Evolutionary conservation across 148 eudicot genomes (phyloP).

Genomic region (Hydrangea macrophylla): DNA sequence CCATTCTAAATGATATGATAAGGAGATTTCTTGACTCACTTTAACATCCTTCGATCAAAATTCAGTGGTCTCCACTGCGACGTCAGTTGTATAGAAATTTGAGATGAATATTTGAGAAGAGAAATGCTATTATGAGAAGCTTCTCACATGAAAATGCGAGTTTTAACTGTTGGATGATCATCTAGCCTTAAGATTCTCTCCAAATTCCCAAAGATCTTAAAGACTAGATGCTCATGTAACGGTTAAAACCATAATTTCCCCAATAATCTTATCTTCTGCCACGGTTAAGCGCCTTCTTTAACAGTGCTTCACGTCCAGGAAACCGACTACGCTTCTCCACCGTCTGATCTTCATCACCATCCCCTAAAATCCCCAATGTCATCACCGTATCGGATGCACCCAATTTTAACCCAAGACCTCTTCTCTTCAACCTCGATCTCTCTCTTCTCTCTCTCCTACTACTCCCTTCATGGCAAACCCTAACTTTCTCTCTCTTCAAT

Average conservation of each 20-base stretch:
- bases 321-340: constrained; percentile 32
- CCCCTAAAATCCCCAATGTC: neutral
- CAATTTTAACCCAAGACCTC: neutral
- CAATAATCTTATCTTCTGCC: constrained; percentile 5
- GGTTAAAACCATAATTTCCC: neutral
- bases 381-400: neutral
- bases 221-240: too few species aligned
- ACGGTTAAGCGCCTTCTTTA: constrained; percentile 38
- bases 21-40: too few species aligned
- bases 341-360: constrained; percentile 1
- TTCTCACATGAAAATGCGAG: too few species aligned
- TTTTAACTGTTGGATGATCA: too few species aligned
- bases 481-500: neutral
- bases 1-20: too few species aligned
- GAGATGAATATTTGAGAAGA: too few species aligned
- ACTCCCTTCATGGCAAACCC: constrained; percentile 16
- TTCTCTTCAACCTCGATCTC: constrained; percentile 39
- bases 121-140: too few species aligned
- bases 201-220: too few species aligned
- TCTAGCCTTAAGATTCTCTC: too few species aligned
- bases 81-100: too few species aligned
- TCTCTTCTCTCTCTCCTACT: constrained; percentile 54
- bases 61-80: too few species aligned
- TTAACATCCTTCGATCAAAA: too few species aligned
- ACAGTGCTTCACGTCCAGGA: constrained; percentile 68